These are phyloP conservation scores for Xerocomus amazonicus DNA, from an alignment of 1,284 basidiomycete genomes.

Conservation along the genomic window DNA sequence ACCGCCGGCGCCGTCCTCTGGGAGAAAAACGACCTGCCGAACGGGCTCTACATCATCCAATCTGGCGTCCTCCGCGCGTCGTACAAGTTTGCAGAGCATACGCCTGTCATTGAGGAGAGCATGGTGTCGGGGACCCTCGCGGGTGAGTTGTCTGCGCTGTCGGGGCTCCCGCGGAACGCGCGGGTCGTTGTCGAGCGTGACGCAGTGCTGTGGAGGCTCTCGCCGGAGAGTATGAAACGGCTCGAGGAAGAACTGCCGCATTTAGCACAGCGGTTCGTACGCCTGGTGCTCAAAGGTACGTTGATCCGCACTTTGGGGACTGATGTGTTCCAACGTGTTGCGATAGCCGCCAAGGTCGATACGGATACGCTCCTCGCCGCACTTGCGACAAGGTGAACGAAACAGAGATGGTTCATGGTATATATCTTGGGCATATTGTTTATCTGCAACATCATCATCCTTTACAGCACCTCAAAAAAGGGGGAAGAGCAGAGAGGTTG, in stretches of 20 bases:
- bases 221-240: slow-evolving; percentile 48
- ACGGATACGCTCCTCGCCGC: slow-evolving; percentile 73
- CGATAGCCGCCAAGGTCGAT: slow-evolving; percentile 71
- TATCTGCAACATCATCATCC: slow-evolving; percentile 10
- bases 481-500: neutral
- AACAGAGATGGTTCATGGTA: neutral
- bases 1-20: slow-evolving; percentile 69
- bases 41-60: slow-evolving; percentile 86
- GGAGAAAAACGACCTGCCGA: slow-evolving; percentile 69
- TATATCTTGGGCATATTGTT: neutral
- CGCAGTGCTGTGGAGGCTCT: slow-evolving; percentile 79
- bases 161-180: slow-evolving; percentile 77
- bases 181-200: slow-evolving; percentile 79
- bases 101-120: slow-evolving; percentile 70
- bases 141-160: slow-evolving; percentile 82
- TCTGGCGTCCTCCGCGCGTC: slow-evolving; percentile 78
- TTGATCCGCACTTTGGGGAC: neutral
- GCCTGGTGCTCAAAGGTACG: slow-evolving; percentile 75
- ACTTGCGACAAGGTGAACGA: slow-evolving; percentile 57
- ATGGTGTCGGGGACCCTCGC: slow-evolving; percentile 93
- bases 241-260: slow-evolving; percentile 67
- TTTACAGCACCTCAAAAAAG: neutral
- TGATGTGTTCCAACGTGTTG: neutral
- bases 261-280: slow-evolving; percentile 64
- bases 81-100: slow-evolving; percentile 72